Evolutionary conservation across 2,329 filamentous ascomycete genomes (phyloP).

Genomic region (Plectosphaerella plurivora): DNA sequence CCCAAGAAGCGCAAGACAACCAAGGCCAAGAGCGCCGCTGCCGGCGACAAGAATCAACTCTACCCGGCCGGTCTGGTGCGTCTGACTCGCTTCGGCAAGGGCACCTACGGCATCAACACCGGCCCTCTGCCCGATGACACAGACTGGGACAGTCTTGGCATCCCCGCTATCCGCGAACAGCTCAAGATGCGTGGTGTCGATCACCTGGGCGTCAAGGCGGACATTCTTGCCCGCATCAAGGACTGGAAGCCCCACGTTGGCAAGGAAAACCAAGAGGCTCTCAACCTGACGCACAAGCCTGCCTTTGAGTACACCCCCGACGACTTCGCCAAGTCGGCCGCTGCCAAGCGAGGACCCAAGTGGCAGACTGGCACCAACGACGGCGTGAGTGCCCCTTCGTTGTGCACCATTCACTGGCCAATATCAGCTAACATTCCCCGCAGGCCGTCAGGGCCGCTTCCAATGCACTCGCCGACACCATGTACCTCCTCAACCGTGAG

Average conservation of each 20-base stretch:
- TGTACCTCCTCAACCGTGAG: conserved; percentile 5
- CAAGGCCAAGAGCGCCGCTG: no score
- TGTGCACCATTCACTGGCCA: no score
- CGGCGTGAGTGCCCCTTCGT: neutral
- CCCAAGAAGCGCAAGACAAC: neutral
- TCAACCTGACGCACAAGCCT: neutral
- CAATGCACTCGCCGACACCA: conserved; percentile 4
- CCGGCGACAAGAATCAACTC: neutral
- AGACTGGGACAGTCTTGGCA: conserved; percentile 5
- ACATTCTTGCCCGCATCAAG: conserved; percentile 5
- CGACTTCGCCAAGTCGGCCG: neutral
- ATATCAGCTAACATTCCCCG: no score
- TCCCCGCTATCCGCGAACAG: conserved; percentile 9
- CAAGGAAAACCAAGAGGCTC: neutral
- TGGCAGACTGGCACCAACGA: neutral
- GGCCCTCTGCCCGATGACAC: conserved; percentile 7
- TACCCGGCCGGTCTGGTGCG: conserved; percentile 6
- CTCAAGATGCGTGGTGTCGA: conserved; percentile 5
- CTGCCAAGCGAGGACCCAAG: neutral
- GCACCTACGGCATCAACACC: conserved; percentile 6
- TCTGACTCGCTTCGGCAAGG: conserved; percentile 4
- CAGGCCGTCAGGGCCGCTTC: conserved; percentile 1
- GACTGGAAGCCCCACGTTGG: conserved; percentile 2
- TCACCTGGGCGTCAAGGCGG: conserved; percentile 1
- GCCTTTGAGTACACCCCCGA: neutral